Evolutionary conservation across 1,139 yeast species (phyloP).

Genomic region (Cylindricascospora bacillispora): DNA sequence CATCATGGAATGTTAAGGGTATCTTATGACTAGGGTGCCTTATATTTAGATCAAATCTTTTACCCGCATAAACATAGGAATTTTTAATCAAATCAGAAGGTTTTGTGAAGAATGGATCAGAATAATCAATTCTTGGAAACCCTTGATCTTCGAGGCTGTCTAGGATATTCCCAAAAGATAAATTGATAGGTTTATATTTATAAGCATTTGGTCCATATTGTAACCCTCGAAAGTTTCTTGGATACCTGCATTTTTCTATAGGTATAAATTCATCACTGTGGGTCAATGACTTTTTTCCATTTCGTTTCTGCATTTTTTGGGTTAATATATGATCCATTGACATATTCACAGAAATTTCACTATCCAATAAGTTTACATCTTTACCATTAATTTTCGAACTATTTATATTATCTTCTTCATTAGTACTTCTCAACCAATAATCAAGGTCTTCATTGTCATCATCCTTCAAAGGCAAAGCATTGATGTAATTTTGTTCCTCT

Average conservation of each 20-base stretch:
- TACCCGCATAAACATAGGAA: conserved; percentile 58
- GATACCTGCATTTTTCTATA: too few species aligned
- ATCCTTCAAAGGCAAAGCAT: too few species aligned
- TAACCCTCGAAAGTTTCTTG: too few species aligned
- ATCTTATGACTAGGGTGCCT: conserved; percentile 17
- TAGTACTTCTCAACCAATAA: too few species aligned
- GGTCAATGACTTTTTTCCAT: too few species aligned
- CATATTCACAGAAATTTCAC: conserved; percentile 8
- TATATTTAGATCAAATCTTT: conserved; percentile 32
- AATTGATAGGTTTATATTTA: not conserved
- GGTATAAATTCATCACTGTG: too few species aligned
- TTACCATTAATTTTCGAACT: too few species aligned
- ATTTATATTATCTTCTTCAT: too few species aligned
- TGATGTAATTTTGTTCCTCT: too few species aligned
- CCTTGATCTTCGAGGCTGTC: conserved; percentile 33
- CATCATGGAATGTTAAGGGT: conserved; percentile 16
- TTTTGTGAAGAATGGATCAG: conserved; percentile 51
- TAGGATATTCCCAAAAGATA: conserved; percentile 7
- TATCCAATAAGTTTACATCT: conserved; percentile 6
- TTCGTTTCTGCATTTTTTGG: conserved; percentile 1
- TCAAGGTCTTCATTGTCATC: too few species aligned
- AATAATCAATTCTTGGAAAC: conserved; percentile 39
- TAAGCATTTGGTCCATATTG: too few species aligned
- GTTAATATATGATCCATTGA: conserved; percentile 4
- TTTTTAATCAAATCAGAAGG: conserved; percentile 37